Base-by-base conservation (phyloP, 148 eudicot species). In the Nyssa sinensis region DNA sequence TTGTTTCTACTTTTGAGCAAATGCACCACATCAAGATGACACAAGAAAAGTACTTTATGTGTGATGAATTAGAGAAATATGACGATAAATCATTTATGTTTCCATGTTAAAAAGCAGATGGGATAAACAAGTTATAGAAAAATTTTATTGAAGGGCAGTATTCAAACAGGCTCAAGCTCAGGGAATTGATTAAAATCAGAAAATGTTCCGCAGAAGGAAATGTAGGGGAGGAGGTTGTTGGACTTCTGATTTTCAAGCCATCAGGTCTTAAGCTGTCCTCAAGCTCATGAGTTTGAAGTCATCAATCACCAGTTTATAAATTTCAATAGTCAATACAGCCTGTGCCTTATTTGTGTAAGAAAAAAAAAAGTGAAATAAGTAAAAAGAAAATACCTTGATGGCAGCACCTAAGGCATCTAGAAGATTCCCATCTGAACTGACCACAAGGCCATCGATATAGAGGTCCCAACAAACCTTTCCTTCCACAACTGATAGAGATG, bases 391-490 rank as follows among this genome's bases (percentile, higher is more conserved):
- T 88, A 96, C 99, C 99, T 93, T 96, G 74, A 93, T 91, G 30
- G 94, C 99, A 79, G 98, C 98, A 55, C 90, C 99, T 67, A 93
- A 82, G 39, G 98, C 93, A 84, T 96, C 99, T 61, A 96, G 75
- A 74, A 96, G 70, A 84, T 96, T 96, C 30, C 99, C 99, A 87
- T 96, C 94, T 49, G 90, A 84, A 58, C 99, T 88, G 67, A 93
- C 87, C 55, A 96, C 97, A 39, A 96, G 97, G 35, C 94, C 90
- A 69, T 96, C 98, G 27, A 93, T 89, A 70, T 96, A 96, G 61
- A 93, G 90, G 86, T 96, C 99, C 99, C 99, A 96, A 80, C 99
- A 96, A 47, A 88, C 78, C 82, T 93, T 93, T 55, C 94, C 94
- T 68, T 88, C 92, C 72, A 87, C 88, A 47, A 96, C 88, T 63